Conservation (phyloP, 108 stramenopile species). For the Chaetoceros tenuissimus region DNA sequence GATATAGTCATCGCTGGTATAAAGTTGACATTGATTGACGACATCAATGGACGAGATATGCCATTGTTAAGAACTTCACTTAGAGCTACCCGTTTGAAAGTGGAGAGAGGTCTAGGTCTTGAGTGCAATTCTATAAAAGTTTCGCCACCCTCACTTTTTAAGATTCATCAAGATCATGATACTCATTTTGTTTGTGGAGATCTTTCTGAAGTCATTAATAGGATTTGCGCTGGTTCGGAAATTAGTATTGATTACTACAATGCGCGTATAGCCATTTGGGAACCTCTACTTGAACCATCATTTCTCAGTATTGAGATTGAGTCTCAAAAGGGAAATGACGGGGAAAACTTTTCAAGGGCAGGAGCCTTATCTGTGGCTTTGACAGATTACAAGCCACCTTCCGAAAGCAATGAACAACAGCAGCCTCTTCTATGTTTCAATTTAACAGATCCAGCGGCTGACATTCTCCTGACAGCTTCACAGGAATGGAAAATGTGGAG, state of each 20-base stretch:
- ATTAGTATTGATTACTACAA: slow-evolving; percentile 51
- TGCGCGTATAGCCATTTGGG: slow-evolving; percentile 44
- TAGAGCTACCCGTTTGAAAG: slow-evolving; percentile 14
- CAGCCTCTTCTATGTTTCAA: slow-evolving; percentile 19
- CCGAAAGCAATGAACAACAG: slow-evolving; percentile 8
- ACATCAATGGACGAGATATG: slow-evolving; percentile 59
- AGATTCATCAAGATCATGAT: background rate
- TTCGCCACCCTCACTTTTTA: slow-evolving; percentile 1
- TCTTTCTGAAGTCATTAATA: slow-evolving; percentile 3
- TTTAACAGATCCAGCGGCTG: slow-evolving; percentile 34
- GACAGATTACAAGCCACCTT: slow-evolving; percentile 23
- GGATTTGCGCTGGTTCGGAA: slow-evolving; percentile 13
- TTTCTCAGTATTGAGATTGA: slow-evolving; percentile 27
- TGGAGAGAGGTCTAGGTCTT: slow-evolving; percentile 36
- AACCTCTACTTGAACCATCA: slow-evolving; percentile 50
- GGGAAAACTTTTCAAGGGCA: no score
- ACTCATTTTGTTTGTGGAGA: background rate
- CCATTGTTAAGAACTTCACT: slow-evolving; percentile 40
- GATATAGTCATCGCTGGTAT: slow-evolving; percentile 28
- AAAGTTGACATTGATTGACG: slow-evolving; percentile 49
- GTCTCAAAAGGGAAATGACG: slow-evolving; percentile 20
- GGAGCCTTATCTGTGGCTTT: slow-evolving; percentile 34
- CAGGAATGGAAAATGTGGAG: slow-evolving; percentile 35
- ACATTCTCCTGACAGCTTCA: slow-evolving; percentile 19
- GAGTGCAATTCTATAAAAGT: slow-evolving; percentile 25